Conservation (phyloP, 2,329 filamentous ascomycete species). For the Fusarium sp. region DNA sequence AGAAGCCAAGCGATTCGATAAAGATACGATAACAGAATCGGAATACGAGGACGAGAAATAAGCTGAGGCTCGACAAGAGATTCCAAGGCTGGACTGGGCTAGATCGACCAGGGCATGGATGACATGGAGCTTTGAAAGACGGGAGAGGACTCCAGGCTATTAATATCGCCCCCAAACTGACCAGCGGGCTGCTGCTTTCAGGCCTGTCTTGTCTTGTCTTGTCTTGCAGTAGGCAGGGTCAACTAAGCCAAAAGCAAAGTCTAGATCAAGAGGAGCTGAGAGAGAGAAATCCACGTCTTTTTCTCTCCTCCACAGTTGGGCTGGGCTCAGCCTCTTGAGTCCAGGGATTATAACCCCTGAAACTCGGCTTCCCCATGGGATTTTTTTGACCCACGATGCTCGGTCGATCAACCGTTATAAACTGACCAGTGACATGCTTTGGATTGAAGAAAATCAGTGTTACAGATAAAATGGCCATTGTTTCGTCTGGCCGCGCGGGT, state of each 20-base stretch:
- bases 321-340: not conserved
- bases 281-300: not conserved
- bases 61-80: constrained; percentile 31
- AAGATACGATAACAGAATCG: constrained; percentile 17
- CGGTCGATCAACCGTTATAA: constrained; percentile 22
- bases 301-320: constrained; percentile 22
- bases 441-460: constrained; percentile 18
- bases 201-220: not conserved
- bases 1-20: constrained; percentile 1
- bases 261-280: not conserved
- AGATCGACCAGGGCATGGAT: constrained; percentile 22
- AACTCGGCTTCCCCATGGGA: not conserved
- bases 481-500: constrained; percentile 45
- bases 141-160: constrained; percentile 2
- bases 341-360: constrained; percentile 3
- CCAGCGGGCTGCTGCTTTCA: not conserved
- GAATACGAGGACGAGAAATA: constrained; percentile 38
- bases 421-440: constrained; percentile 30
- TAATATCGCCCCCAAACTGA: constrained; percentile 3
- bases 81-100: constrained; percentile 30
- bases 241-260: not conserved
- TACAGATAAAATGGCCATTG: constrained; percentile 36
- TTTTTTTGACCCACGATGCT: constrained; percentile 18
- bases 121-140: constrained; percentile 16
- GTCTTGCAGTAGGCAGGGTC: not conserved